These are phyloP conservation scores for Diophrys appendiculata DNA, from an alignment of 73 alveolate genomes.

Conservation along the genomic window DNA sequence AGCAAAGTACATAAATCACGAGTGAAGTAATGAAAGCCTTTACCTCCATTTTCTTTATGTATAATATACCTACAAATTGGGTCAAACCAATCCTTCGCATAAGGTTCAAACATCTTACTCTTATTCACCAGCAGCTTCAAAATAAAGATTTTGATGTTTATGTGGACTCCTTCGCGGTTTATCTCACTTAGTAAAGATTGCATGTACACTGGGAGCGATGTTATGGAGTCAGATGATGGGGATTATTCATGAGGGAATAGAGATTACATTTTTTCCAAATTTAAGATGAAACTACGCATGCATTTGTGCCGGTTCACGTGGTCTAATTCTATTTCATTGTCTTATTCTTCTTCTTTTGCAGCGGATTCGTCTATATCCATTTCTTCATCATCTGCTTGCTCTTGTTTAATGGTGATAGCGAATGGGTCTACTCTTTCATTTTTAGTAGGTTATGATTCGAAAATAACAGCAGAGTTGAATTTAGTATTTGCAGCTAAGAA, in stretches of 20 bases:
- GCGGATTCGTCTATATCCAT: conserved; percentile 20
- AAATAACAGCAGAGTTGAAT: conserved; percentile 55
- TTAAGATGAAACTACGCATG: too few species aligned
- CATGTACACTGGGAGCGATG: conserved; percentile 96
- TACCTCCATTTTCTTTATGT: conserved; percentile 91
- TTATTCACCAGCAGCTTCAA: conserved; percentile 86
- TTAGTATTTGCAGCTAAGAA: conserved; percentile 34
- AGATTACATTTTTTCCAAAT: too few species aligned
- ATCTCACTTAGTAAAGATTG: conserved; percentile 81
- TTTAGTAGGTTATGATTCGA: conserved; percentile 46
- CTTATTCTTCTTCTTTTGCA: conserved; percentile 18
- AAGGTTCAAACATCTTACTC: conserved; percentile 81
- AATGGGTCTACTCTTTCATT: too few species aligned
- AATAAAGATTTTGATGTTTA: conserved; percentile 81
- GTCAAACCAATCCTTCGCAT: conserved; percentile 87
- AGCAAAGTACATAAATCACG: conserved; percentile 92
- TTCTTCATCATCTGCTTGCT: conserved; percentile 17
- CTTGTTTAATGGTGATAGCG: too few species aligned
- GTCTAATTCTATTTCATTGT: conserved; percentile 75
- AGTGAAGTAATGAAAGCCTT: conserved; percentile 96
- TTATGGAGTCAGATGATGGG: too few species aligned
- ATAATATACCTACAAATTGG: conserved; percentile 80
- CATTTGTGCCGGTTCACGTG: conserved; percentile 83
- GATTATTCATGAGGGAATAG: too few species aligned
- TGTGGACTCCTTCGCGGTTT: conserved; percentile 62